Conservation (phyloP, 169 alveolate genomes). For the Plasmodium relictum region DNA sequence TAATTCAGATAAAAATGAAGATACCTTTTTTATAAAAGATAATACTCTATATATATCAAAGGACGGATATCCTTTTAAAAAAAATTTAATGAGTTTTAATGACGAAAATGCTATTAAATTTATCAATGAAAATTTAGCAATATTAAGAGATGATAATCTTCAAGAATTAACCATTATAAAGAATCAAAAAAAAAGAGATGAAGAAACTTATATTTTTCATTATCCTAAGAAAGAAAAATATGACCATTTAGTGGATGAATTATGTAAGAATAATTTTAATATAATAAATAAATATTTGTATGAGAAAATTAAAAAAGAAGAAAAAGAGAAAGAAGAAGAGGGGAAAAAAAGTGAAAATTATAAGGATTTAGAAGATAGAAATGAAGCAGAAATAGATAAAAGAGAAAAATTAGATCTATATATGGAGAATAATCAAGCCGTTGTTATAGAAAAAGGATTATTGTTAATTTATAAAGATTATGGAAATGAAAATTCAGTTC, state of each 20-base stretch:
- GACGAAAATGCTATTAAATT: constrained; percentile 59
- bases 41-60: constrained; percentile 60
- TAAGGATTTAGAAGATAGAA: constrained; percentile 8
- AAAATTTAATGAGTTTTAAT: constrained; percentile 19
- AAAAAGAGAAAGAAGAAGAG: constrained; percentile 7
- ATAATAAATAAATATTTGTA: constrained; percentile 16
- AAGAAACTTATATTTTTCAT: constrained; percentile 60
- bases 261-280: constrained; percentile 46
- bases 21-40: constrained; percentile 59
- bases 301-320: constrained; percentile 28
- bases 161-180: constrained; percentile 72
- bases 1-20: constrained; percentile 21
- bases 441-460: constrained; percentile 82
- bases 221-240: constrained; percentile 62
- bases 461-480: constrained; percentile 78
- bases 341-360: not conserved
- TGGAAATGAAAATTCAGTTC: constrained; percentile 79
- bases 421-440: constrained; percentile 77
- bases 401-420: not conserved
- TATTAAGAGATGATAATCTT: constrained; percentile 35
- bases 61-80: constrained; percentile 57
- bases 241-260: constrained; percentile 37
- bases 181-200: constrained; percentile 20
- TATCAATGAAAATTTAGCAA: constrained; percentile 11
- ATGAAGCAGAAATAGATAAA: constrained; percentile 11